Conservation (phyloP, 257 asterid species). For the Verbena officinalis region DNA sequence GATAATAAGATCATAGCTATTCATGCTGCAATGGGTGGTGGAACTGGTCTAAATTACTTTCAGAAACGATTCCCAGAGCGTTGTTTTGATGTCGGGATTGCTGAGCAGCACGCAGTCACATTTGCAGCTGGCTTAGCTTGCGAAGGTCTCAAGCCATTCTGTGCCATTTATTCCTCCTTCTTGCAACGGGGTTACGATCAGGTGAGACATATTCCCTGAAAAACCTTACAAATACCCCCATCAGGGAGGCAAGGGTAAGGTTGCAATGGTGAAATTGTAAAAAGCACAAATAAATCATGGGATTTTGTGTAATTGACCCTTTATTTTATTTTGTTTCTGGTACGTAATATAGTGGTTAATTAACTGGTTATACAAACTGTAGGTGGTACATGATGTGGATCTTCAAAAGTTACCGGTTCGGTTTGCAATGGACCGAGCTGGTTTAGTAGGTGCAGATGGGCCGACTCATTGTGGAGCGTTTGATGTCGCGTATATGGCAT, state of each 20-base stretch:
- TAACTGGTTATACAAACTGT: no score
- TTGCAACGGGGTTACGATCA: constrained; percentile 84
- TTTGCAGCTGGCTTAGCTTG: constrained; percentile 86
- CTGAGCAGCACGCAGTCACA: constrained; percentile 88
- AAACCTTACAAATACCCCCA: no score
- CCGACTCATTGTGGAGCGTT: constrained; percentile 90
- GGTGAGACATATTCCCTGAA: no score
- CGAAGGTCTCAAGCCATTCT: constrained; percentile 85
- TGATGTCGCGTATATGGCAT: constrained; percentile 80
- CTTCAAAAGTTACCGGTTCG: constrained; percentile 83
- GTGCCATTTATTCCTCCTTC: constrained; percentile 78
- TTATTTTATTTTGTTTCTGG: no score
- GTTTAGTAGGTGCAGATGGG: constrained; percentile 86
- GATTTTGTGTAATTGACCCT: no score
- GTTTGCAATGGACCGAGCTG: constrained; percentile 86
- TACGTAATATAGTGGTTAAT: no score
- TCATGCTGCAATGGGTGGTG: constrained; percentile 97
- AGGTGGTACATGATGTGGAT: constrained; percentile 91
- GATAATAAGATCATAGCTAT: constrained; percentile 65
- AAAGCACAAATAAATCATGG: no score
- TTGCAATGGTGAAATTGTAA: no score
- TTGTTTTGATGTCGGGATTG: constrained; percentile 83
- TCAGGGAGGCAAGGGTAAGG: no score
- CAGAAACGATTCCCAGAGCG: constrained; percentile 67
- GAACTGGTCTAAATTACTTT: constrained; percentile 74